A percentile compares a stretch with the other conserved stretches of the same genome.
Evolutionary conservation across 208 protist species (phyloP).

Genomic region (Trypanosoma grayi): DNA sequence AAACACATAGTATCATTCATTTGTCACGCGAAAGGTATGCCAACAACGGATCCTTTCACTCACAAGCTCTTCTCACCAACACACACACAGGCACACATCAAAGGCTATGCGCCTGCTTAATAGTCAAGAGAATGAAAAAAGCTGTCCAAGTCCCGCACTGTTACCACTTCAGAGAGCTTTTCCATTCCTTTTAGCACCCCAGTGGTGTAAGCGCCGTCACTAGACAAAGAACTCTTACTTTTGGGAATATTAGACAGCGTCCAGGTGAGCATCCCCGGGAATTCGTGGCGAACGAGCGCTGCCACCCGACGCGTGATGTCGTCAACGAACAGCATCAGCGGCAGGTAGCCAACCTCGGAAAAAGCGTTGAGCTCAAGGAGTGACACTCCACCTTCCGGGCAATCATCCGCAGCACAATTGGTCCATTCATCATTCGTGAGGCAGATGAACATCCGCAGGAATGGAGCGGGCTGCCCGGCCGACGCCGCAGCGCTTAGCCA

Average conservation of each 20-base stretch:
- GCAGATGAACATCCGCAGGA: conserved; percentile 1
- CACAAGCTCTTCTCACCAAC: not conserved
- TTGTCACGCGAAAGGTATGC: too few relatives aligned
- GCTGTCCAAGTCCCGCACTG: not conserved
- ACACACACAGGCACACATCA: not conserved
- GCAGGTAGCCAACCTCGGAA: conserved; percentile 10
- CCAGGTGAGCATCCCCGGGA: conserved; percentile 3
- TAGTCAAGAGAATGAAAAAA: conserved; percentile 1
- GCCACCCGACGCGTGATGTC: not conserved
- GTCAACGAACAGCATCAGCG: conserved; percentile 5
- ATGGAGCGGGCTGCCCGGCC: not conserved
- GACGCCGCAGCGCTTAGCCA: conserved; percentile 2
- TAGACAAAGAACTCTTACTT: not conserved
- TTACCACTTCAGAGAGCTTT: not conserved
- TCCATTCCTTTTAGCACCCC: not conserved
- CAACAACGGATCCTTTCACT: not conserved
- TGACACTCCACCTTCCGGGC: not conserved
- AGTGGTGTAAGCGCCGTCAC: not conserved
- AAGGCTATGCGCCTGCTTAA: not conserved
- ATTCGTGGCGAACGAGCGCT: not conserved
- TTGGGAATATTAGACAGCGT: not conserved
- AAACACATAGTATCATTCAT: too few relatives aligned
- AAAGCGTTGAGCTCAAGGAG: conserved; percentile 12
- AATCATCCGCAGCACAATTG: not conserved
- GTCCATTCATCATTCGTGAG: not conserved